Evolutionary conservation across 2,329 filamentous ascomycete genomes (phyloP), one percentile per base, ranked within the genome.

Genomic region (Lachnellula subtilissima): DNA sequence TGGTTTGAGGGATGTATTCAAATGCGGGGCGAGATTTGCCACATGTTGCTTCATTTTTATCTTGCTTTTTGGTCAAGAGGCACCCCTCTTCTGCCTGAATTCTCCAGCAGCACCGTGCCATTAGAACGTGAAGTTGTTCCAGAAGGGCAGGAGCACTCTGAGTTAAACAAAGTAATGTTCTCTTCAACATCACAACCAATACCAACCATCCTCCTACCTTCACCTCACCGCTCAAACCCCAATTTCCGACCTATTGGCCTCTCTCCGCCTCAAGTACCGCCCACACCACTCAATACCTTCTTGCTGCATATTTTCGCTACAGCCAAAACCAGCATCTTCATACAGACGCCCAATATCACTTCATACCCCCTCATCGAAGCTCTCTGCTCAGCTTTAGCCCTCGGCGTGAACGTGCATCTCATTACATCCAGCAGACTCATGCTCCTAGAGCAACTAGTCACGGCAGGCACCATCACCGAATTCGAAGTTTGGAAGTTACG

Each of bases 1-100:
- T 95, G 90, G 90, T 86, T 93, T 25, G 90, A 95, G 69, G 88
- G 86, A 0, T 89, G 86, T 54, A 74, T 93, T 3, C 82, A 84
- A 53, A 71, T 93, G 11, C 76, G 76, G 6, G 89, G 88, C 0
- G 75, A 78, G 0, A 76, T 87, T 0, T 82, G 91, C 0, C 64
- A 70, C 4, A 75, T 79, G n/a, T 79, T 94, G 40, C 61, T 88
- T 43, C 69, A 74, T 2, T 93, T 93, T 66, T 91, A 89, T 71
- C 68, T 75, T 8, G 69, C 73, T 1, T 86, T 90, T n/a, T 94
- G 90, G 90, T 79, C 75, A 9, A 71, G 65, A 19, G 67, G 63
- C 19, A 56, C 52, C 12, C 37, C 55, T 19, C 28, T 48, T 39
- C 50, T 62, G 12, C 61, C 63, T 43, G 36, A 50, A 11, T 57